phyloP scores from a whole-genome alignment of 2,329 filamentous ascomycete species.

The Alternaria incomplexa region DNA sequence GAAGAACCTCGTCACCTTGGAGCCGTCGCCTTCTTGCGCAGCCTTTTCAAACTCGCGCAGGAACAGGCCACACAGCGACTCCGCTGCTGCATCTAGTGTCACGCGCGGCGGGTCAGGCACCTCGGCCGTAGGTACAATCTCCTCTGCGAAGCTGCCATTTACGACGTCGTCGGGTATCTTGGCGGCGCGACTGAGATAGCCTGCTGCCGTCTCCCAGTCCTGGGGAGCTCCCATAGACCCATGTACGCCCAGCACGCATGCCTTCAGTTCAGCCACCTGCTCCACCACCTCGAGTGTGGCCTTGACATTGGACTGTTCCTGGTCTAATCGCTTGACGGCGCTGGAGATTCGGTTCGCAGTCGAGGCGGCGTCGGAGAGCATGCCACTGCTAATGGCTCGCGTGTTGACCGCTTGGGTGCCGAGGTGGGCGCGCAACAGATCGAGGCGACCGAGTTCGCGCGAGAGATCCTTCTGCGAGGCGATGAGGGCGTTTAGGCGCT shows the following conservation, averaged over 20 bases:
- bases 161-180: conserved; percentile 82
- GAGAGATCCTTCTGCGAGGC: conserved; percentile 85
- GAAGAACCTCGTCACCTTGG: conserved; percentile 93
- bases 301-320: conserved; percentile 90
- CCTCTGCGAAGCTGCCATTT: conserved; percentile 83
- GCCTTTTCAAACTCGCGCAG: conserved; percentile 94
- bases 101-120: conserved; percentile 89
- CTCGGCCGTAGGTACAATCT: conserved; percentile 93
- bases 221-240: conserved; percentile 97
- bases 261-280: conserved; percentile 95
- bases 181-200: conserved; percentile 82
- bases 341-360: conserved; percentile 86
- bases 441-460: conserved; percentile 84
- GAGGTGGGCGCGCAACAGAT: conserved; percentile 85
- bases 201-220: conserved; percentile 97
- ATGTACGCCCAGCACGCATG: conserved; percentile 91
- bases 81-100: conserved; percentile 84
- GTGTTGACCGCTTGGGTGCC: conserved; percentile 86
- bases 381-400: conserved; percentile 83
- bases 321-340: conserved; percentile 84
- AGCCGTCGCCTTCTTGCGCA: conserved; percentile 82
- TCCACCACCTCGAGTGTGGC: conserved; percentile 91
- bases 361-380: conserved; percentile 84
- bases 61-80: conserved; percentile 89
- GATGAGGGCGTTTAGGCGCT: conserved; percentile 76